Evolutionary conservation across 1,284 basidiomycete species (phyloP).

Genomic region (Irpex rosettiformis): DNA sequence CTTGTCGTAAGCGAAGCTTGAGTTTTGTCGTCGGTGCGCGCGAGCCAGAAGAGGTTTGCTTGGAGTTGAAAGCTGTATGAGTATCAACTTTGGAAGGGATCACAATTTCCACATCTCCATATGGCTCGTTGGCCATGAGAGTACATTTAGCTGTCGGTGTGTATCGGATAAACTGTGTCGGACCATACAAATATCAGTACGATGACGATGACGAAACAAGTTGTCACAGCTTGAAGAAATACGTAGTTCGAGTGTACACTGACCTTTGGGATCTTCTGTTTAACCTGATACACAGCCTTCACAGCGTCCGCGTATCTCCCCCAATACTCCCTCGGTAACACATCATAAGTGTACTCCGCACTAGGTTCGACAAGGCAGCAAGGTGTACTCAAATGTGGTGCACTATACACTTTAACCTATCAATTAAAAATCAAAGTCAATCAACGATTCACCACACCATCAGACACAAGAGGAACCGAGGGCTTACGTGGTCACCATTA

Average conservation of each 20-base stretch:
- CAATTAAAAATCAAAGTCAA: neutral
- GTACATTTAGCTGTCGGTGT: slow-evolving; percentile 39
- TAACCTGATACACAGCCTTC: slow-evolving; percentile 43
- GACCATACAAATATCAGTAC: neutral
- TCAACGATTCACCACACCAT: neutral
- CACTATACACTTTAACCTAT: slow-evolving; percentile 43
- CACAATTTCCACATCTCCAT: slow-evolving; percentile 47
- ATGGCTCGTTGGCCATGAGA: slow-evolving; percentile 53
- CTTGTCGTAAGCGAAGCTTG: slow-evolving; percentile 39
- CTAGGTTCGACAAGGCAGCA: slow-evolving; percentile 44
- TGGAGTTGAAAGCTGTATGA: too few species aligned
- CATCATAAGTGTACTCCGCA: slow-evolving; percentile 30
- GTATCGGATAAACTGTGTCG: slow-evolving; percentile 41
- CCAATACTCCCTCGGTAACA: slow-evolving; percentile 39
- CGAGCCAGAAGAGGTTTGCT: too few species aligned
- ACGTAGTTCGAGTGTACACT: slow-evolving; percentile 4
- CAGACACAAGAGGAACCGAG: neutral
- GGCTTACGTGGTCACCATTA: slow-evolving; percentile 32
- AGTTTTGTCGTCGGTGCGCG: slow-evolving; percentile 10
- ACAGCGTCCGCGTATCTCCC: slow-evolving; percentile 45
- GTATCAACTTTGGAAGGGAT: too few species aligned
- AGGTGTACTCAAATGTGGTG: slow-evolving; percentile 46
- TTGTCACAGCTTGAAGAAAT: neutral
- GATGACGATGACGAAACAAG: neutral
- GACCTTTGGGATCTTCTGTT: slow-evolving; percentile 50